A percentile compares a stretch with the other conserved stretches of the same genome.
Conservation (phyloP, 495 filamentous ascomycete genomes). For the Lasiosphaeris hirsuta region DNA sequence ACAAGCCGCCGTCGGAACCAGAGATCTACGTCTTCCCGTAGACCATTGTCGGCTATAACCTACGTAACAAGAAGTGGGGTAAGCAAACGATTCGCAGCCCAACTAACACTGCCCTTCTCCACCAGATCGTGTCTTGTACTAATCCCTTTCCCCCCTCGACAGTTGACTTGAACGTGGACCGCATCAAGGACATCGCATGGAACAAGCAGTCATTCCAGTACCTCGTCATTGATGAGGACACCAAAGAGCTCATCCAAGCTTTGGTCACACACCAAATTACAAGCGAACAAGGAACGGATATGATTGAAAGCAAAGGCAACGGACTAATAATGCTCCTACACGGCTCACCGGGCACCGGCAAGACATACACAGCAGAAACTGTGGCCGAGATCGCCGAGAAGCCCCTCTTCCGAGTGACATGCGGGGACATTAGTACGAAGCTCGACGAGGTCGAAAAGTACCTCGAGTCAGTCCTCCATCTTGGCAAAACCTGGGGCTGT, state of each 20-base stretch:
- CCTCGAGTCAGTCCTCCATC: constrained; percentile 36
- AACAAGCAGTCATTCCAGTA: no score
- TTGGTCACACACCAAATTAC: neutral
- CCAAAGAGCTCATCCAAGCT: constrained; percentile 4
- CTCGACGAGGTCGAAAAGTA: constrained; percentile 37
- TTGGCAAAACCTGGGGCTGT: constrained; percentile 43
- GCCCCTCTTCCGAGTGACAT: constrained; percentile 7
- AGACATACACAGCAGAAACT: constrained; percentile 14
- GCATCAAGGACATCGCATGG: no score
- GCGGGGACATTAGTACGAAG: constrained; percentile 12
- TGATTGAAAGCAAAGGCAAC: constrained; percentile 13
- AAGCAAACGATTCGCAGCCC: no score
- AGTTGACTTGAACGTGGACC: no score
- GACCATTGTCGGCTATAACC: no score
- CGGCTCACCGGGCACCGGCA: constrained; percentile 13
- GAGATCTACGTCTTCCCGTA: no score
- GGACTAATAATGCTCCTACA: constrained; percentile 15
- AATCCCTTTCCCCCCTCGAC: no score
- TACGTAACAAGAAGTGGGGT: no score
- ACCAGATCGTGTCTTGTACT: no score
- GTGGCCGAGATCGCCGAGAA: constrained; percentile 5
- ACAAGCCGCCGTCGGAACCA: no score
- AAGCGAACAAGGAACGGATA: neutral
- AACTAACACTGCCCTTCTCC: no score
- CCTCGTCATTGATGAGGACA: neutral